Evolutionary conservation across 306 rosid genomes (phyloP).

Genomic region (Geum urbanum): DNA sequence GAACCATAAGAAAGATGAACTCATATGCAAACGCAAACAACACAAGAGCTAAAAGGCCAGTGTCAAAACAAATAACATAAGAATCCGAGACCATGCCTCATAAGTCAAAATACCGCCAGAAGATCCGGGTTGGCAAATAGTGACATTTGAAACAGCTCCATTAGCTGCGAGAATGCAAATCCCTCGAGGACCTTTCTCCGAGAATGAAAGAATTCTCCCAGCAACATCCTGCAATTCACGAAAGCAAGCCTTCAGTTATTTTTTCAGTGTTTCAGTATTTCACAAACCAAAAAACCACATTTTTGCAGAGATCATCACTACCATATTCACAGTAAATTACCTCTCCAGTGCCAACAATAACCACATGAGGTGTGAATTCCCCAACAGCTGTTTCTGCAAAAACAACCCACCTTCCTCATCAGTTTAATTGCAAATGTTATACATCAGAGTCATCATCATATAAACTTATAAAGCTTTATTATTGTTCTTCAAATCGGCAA

Average conservation of each 20-base stretch:
- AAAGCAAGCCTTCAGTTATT: slow-evolving; percentile 13
- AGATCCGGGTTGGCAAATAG: slow-evolving; percentile 66
- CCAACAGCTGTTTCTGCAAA: slow-evolving; percentile 53
- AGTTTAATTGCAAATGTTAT: slow-evolving; percentile 22
- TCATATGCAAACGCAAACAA: slow-evolving; percentile 22
- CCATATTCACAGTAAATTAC: slow-evolving; percentile 27
- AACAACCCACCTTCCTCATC: slow-evolving; percentile 55
- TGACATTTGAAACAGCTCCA: slow-evolving; percentile 76
- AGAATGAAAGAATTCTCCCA: slow-evolving; percentile 57
- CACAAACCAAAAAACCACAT: slow-evolving; percentile 2
- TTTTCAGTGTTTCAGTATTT: background rate
- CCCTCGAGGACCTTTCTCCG: slow-evolving; percentile 63
- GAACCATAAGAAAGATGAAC: background rate
- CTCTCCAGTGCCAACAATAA: slow-evolving; percentile 69
- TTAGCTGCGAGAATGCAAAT: slow-evolving; percentile 72
- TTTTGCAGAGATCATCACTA: slow-evolving; percentile 7
- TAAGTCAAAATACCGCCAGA: slow-evolving; percentile 71
- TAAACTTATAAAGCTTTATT: background rate
- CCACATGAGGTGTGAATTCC: slow-evolving; percentile 67
- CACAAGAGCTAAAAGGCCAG: background rate
- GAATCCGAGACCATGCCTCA: slow-evolving; percentile 50
- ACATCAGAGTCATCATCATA: background rate
- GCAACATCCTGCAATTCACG: slow-evolving; percentile 64
- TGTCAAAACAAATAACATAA: slow-evolving; percentile 9
- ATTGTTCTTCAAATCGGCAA: background rate